Conservation (phyloP, 192 early-diverging fungal genomes). For the Martensiomyces pterosporus region DNA sequence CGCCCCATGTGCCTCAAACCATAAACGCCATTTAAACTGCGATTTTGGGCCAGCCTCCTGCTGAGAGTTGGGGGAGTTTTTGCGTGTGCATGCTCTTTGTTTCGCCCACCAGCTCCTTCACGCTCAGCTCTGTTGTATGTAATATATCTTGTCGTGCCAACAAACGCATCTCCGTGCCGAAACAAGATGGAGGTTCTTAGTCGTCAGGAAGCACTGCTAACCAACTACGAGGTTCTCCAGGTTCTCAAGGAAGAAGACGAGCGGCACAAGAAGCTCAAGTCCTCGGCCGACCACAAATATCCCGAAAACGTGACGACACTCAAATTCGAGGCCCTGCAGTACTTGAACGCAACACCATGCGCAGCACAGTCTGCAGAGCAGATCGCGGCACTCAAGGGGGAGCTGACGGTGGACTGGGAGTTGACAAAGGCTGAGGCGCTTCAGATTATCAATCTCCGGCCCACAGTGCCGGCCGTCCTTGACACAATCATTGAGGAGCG, state of each 20-base stretch:
- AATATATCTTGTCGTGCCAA: no score
- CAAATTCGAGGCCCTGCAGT: constrained; percentile 56
- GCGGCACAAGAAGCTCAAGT: constrained; percentile 31
- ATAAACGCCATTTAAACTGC: no score
- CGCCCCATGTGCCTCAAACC: no score
- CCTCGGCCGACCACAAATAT: constrained; percentile 37
- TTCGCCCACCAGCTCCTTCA: no score
- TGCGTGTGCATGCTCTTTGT: no score
- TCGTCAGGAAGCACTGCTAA: constrained; percentile 57
- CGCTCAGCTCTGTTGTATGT: no score
- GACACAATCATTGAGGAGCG: constrained; percentile 70
- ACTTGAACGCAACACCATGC: constrained; percentile 57
- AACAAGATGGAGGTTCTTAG: constrained; percentile 64
- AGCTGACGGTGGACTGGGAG: constrained; percentile 42
- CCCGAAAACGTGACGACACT: constrained; percentile 63
- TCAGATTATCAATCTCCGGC: constrained; percentile 70
- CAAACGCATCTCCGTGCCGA: no score
- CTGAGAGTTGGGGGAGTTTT: no score
- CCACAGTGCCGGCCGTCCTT: constrained; percentile 62
- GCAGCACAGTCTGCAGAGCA: constrained; percentile 55
- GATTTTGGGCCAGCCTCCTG: no score
- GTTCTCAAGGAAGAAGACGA: constrained; percentile 56
- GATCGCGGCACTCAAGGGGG: constrained; percentile 46
- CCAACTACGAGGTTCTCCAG: constrained; percentile 65
- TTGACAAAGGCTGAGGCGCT: constrained; percentile 71